Base-by-base conservation (phyloP, 306 rosid genomes). In the Prunus mongolica region DNA sequence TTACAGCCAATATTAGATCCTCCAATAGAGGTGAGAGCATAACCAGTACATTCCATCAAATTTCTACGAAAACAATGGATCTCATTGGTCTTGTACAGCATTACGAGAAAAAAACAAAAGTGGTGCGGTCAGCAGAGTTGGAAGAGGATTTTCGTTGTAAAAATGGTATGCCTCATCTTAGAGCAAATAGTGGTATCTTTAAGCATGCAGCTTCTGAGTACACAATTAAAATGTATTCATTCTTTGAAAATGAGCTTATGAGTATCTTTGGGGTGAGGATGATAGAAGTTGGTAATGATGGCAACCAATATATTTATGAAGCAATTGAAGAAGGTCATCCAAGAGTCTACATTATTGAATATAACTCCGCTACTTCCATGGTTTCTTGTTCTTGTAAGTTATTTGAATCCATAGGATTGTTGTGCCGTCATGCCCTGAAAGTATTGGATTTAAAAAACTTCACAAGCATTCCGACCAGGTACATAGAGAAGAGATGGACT, bases 371-470 rank as follows among this genome's bases (percentile, higher is more conserved):
- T 44, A 52, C 65, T 22, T 41, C 67, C 8, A 3, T 5, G 41
- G 27, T 76, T 54, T 76, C 15, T 14, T 76, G 80, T 67, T 76
- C 73, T 41, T 76, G 74, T 12, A 76, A 76, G 73, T 52, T 66
- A 19, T 66, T 76, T 67, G 73, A 76, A 55, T 65, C 67, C 12
- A 65, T 55, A 12, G 74, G 80, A n/a, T 10, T 76, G 56, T 56
- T 76, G 67, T 76, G 80, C 69, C 73, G 45, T 41, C 80, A 76
- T 76, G 66, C 74, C 47, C 49, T 76, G 28, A 76, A 67, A 56
- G 73, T 76, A 3, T 56, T 66, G 65, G 73, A 52, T 66, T 46
- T 76, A 3, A 66, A 76, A 32, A 66, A 76, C 61, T 10, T 76
- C 54, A 76, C 19, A 1, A 51, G 73, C 67, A 52, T 76, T 28